phyloP scores from a whole-genome alignment of 129 eudicot species.

The Helianthus tuberosus region DNA sequence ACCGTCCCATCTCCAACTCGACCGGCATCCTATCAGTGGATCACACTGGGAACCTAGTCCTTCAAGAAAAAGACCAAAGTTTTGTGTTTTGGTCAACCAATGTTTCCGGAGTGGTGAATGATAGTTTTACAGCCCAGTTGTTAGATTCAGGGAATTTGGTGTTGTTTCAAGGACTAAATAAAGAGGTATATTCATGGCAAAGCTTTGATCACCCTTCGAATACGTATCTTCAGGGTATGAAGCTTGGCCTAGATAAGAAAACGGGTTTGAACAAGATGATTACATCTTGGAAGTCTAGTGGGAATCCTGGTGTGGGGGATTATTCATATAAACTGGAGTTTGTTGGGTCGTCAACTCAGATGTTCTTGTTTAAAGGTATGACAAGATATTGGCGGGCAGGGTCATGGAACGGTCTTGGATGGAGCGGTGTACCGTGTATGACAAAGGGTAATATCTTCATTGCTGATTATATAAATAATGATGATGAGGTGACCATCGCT shows the following conservation, averaged over 20 bases:
- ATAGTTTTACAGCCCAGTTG: no score
- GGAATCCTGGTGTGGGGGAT: no score
- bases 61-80: conserved; percentile 5
- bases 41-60: conserved; percentile 35
- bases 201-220: conserved; percentile 47
- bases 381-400: no score
- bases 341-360: no score
- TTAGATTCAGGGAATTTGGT: no score
- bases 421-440: conserved; percentile 33
- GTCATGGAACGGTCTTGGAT: no score
- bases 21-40: conserved; percentile 31
- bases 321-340: no score
- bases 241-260: conserved; percentile 40
- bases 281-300: conserved; percentile 47
- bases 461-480: conserved; percentile 24
- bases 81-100: conserved; percentile 46
- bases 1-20: conserved; percentile 28
- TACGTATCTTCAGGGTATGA: conserved; percentile 48
- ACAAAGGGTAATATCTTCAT: conserved; percentile 16
- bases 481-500: conserved; percentile 17
- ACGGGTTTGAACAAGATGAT: conserved; percentile 40
- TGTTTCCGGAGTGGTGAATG: no score
- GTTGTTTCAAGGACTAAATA: no score
- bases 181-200: no score
- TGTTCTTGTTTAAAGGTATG: no score